A percentile compares a stretch with the other conserved stretches of the same genome.
Conservation (phyloP, 2,329 filamentous ascomycete genomes). For the Apiospora rasikravindrae region DNA sequence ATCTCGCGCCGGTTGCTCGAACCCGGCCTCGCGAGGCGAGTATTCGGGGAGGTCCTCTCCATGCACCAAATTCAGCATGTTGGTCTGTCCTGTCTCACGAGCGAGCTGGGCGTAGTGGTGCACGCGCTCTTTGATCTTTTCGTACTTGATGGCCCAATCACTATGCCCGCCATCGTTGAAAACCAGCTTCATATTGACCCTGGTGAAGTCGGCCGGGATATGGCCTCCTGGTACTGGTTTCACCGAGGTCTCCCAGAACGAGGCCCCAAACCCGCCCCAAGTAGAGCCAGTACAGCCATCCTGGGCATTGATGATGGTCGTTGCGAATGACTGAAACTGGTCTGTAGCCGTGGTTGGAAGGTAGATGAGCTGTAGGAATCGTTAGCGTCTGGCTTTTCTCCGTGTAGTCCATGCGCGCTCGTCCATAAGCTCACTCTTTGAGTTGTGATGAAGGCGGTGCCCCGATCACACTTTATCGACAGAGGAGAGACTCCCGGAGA, state of each 20-base stretch:
- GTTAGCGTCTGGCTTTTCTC: slow-evolving; percentile 26
- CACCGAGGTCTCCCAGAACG: slow-evolving; percentile 83
- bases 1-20: slow-evolving; percentile 25
- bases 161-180: slow-evolving; percentile 97
- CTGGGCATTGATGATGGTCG: slow-evolving; percentile 83
- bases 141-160: slow-evolving; percentile 84
- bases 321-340: slow-evolving; percentile 84
- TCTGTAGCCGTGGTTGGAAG: slow-evolving; percentile 74
- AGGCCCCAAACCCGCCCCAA: slow-evolving; percentile 78
- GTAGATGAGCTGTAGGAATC: slow-evolving; percentile 75
- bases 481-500: slow-evolving; percentile 68
- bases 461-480: slow-evolving; percentile 74
- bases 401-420: slow-evolving; percentile 21
- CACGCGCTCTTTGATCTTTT: slow-evolving; percentile 82
- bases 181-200: slow-evolving; percentile 81
- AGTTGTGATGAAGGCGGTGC: slow-evolving; percentile 82
- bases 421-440: slow-evolving; percentile 68
- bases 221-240: slow-evolving; percentile 84
- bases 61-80: slow-evolving; percentile 63
- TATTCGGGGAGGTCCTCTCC: slow-evolving; percentile 90
- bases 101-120: slow-evolving; percentile 80
- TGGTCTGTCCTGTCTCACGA: slow-evolving; percentile 66
- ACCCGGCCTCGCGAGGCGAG: slow-evolving; percentile 60
- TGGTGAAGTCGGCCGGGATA: slow-evolving; percentile 74
- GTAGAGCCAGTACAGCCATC: slow-evolving; percentile 87